Percentiles rank a stretch among this genome's conserved stretches.
Conservation (phyloP, 192 early-diverging fungal species). For the Backusella australiensis region DNA sequence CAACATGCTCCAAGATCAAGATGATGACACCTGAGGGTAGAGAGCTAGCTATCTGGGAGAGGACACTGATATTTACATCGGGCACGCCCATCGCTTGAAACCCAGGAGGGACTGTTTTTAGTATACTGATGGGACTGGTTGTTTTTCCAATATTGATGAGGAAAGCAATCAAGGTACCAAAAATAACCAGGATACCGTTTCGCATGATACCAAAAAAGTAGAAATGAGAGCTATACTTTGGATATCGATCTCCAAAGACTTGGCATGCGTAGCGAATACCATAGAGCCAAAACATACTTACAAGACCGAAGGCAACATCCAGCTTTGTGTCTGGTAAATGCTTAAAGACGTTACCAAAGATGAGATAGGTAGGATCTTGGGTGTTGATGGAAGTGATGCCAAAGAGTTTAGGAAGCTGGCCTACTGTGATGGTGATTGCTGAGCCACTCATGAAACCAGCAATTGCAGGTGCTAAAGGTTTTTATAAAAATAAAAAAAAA, state of each 20-base stretch:
- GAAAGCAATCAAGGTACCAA: slow-evolving; percentile 76
- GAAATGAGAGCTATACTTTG: slow-evolving; percentile 45
- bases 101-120: slow-evolving; percentile 77
- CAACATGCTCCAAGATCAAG: slow-evolving; percentile 85
- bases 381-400: slow-evolving; percentile 78
- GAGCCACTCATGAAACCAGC: slow-evolving; percentile 87
- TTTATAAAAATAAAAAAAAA: background rate
- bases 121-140: slow-evolving; percentile 58
- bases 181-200: slow-evolving; percentile 71
- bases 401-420: slow-evolving; percentile 68
- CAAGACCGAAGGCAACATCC: slow-evolving; percentile 63
- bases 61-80: slow-evolving; percentile 38
- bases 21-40: slow-evolving; percentile 71
- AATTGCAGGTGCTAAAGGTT: slow-evolving; percentile 63
- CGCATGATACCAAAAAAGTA: slow-evolving; percentile 69
- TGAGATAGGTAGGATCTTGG: slow-evolving; percentile 61
- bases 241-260: slow-evolving; percentile 42
- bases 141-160: slow-evolving; percentile 47
- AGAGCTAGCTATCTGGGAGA: slow-evolving; percentile 50
- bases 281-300: slow-evolving; percentile 41
- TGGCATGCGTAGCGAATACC: slow-evolving; percentile 37
- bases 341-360: slow-evolving; percentile 41
- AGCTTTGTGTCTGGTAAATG: slow-evolving; percentile 49
- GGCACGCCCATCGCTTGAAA: slow-evolving; percentile 64
- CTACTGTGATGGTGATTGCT: slow-evolving; percentile 74